Conservation (phyloP, 2,329 filamentous ascomycete species). For the Stachybotrys echinatus region DNA sequence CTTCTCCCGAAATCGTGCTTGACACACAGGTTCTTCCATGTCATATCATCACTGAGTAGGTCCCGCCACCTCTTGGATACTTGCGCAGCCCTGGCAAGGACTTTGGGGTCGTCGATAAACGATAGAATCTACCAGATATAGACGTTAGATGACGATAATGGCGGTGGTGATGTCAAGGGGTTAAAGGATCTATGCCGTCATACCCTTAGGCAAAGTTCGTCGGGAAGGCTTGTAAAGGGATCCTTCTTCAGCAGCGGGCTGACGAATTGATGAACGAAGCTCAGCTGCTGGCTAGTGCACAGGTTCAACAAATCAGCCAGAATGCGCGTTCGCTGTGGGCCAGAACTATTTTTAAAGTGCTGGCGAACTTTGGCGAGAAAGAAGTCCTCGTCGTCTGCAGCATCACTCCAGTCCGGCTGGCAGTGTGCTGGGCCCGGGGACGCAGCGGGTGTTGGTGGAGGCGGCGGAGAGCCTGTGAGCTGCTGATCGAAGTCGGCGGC, state of each 20-base stretch:
- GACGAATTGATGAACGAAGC: conserved; percentile 94
- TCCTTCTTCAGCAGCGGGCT: conserved; percentile 93
- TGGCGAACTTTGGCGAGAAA: conserved; percentile 74
- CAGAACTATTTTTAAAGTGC: conserved; percentile 73
- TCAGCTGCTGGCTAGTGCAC: conserved; percentile 91
- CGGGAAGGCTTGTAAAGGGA: conserved; percentile 85
- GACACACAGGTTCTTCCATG: conserved; percentile 95
- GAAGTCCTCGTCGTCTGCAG: conserved; percentile 75
- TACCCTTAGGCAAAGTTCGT: conserved; percentile 87
- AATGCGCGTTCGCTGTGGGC: conserved; percentile 71
- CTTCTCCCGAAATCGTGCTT: conserved; percentile 81
- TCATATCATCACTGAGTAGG: conserved; percentile 90
- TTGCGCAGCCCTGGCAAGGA: conserved; percentile 86
- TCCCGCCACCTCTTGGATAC: conserved; percentile 95
- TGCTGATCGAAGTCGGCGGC: conserved; percentile 59
- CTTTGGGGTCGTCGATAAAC: conserved; percentile 95
- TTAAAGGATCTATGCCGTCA: background rate
- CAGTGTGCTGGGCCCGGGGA: conserved; percentile 58
- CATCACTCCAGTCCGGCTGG: conserved; percentile 69
- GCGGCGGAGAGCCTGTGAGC: conserved; percentile 56
- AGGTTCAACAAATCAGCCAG: conserved; percentile 86
- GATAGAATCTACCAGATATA: conserved; percentile 80
- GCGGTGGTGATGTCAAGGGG: conserved; percentile 1
- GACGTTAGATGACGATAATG: no score
- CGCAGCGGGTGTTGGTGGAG: conserved; percentile 60